Conservation (phyloP, 2,329 filamentous ascomycete genomes). For the Zarea fungicola region DNA sequence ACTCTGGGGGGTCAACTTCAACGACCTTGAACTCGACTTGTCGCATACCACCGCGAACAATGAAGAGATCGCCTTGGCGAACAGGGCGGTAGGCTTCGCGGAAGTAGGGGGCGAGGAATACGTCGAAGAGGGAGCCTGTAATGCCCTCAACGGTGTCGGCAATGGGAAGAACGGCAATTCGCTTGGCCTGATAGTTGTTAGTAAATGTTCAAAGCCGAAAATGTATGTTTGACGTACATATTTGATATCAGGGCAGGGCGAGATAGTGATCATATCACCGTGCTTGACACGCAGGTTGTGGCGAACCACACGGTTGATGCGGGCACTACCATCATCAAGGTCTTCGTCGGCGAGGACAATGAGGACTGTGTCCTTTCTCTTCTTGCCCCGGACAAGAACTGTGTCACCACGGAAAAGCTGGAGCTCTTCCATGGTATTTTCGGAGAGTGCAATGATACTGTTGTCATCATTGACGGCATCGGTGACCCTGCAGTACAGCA, state of each 20-base stretch:
- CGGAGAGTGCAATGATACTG: constrained; percentile 96
- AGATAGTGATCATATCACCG: constrained; percentile 94
- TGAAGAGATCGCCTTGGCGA: constrained; percentile 95
- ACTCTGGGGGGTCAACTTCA: constrained; percentile 96
- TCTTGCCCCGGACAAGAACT: constrained; percentile 97
- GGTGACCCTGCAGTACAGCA: constrained; percentile 66
- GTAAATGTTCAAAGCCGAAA: constrained; percentile 15
- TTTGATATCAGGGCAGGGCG: constrained; percentile 99
- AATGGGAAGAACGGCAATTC: constrained; percentile 95
- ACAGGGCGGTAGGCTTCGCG: constrained; percentile 97
- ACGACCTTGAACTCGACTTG: constrained; percentile 99
- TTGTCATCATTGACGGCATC: constrained; percentile 99
- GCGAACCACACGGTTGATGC: constrained; percentile 97
- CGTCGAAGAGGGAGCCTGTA: constrained; percentile 95
- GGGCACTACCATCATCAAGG: constrained; percentile 91
- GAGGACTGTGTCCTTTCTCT: constrained; percentile 97
- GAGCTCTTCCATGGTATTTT: constrained; percentile 97
- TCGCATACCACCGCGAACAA: constrained; percentile 94
- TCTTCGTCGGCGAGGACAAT: constrained; percentile 98
- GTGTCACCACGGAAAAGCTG: constrained; percentile 99
- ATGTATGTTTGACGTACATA: constrained; percentile 62
- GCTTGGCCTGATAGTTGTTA: constrained; percentile 69
- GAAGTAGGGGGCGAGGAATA: constrained; percentile 99
- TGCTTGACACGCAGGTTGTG: constrained; percentile 99
- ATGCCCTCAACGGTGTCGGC: constrained; percentile 97